These are phyloP conservation scores for Coemansia sp. DNA, from an alignment of 192 early-diverging fungal genomes.

Conservation along the genomic window DNA sequence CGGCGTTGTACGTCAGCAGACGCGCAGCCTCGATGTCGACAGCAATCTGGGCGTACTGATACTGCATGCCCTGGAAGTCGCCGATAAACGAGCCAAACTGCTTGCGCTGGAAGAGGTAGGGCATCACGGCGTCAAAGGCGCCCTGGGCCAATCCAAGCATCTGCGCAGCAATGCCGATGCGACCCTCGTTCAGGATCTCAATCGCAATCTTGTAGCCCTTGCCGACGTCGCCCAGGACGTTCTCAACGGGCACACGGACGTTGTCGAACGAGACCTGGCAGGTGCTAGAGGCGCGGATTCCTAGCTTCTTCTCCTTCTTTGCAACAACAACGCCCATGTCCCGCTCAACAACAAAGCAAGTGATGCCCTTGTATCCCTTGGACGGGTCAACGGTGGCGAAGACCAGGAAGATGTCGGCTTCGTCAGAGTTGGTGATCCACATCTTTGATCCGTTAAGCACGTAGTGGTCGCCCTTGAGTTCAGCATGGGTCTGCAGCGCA, in stretches of 20 bases:
- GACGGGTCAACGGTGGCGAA: conserved; percentile 96
- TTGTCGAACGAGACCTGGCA: conserved; percentile 94
- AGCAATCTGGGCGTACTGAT: conserved; percentile 81
- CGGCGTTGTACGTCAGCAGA: conserved; percentile 96
- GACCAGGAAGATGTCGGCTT: conserved; percentile 94
- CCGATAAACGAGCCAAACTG: conserved; percentile 85
- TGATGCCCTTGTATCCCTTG: conserved; percentile 96
- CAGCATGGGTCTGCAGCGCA: conserved; percentile 83
- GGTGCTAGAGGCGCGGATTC: conserved; percentile 95
- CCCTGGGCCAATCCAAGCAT: conserved; percentile 98
- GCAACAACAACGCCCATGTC: conserved; percentile 87
- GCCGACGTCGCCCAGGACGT: conserved; percentile 90
- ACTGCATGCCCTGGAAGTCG: conserved; percentile 87
- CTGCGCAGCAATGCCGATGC: conserved; percentile 97
- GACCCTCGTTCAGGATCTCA: conserved; percentile 96
- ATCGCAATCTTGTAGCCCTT: conserved; percentile 99
- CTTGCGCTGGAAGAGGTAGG: conserved; percentile 94
- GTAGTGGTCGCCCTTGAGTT: conserved; percentile 86
- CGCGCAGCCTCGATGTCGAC: conserved; percentile 96
- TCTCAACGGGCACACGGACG: conserved; percentile 77
- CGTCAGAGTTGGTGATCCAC: conserved; percentile 96
- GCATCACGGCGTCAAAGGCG: conserved; percentile 80
- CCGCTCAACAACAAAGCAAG: conserved; percentile 94
- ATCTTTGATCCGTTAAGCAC: conserved; percentile 86
- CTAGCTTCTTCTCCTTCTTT: conserved; percentile 98